Evolutionary conservation across 1,139 yeast genomes (phyloP).

Genomic region (Candida sojae): DNA sequence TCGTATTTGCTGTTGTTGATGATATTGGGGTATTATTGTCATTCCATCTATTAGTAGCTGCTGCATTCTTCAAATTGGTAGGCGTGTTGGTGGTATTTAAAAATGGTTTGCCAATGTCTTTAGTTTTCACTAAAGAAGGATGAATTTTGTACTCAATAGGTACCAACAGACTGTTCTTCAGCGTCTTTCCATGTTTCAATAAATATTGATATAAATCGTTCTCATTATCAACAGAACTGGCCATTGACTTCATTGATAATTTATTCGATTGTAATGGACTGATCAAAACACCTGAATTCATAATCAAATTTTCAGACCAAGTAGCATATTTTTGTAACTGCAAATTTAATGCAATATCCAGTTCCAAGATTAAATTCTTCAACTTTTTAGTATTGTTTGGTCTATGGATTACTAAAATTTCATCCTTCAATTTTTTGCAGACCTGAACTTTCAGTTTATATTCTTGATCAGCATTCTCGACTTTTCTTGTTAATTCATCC

Average conservation of each 20-base stretch:
- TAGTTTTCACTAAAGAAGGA: slow-evolving; percentile 55
- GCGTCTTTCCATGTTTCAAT: slow-evolving; percentile 43
- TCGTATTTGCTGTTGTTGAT: background rate
- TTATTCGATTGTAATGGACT: slow-evolving; percentile 64
- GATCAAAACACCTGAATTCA: slow-evolving; percentile 83
- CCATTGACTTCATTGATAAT: slow-evolving; percentile 72
- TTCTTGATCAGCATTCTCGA: slow-evolving; percentile 82
- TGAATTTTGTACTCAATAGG: slow-evolving; percentile 82
- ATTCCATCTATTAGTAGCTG: slow-evolving; percentile 13
- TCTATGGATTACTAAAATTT: slow-evolving; percentile 69
- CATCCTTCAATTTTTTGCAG: slow-evolving; percentile 74
- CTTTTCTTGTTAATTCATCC: slow-evolving; percentile 81
- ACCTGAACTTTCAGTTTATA: slow-evolving; percentile 74
- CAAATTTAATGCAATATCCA: slow-evolving; percentile 85
- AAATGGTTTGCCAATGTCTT: slow-evolving; percentile 38
- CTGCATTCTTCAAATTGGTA: slow-evolving; percentile 20
- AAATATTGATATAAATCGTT: slow-evolving; percentile 76
- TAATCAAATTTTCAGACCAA: slow-evolving; percentile 77
- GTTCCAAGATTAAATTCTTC: slow-evolving; percentile 76
- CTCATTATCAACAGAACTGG: slow-evolving; percentile 79
- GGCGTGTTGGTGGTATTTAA: slow-evolving; percentile 23
- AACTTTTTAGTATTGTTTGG: slow-evolving; percentile 76
- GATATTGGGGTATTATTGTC: slow-evolving; percentile 3
- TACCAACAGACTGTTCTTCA: slow-evolving; percentile 36
- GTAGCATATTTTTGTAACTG: slow-evolving; percentile 89